Percentiles rank a stretch among this genome's conserved stretches.
These are phyloP conservation scores for Plasmodium chabaudi DNA, from an alignment of 169 alveolate species.

Conservation along the genomic window DNA sequence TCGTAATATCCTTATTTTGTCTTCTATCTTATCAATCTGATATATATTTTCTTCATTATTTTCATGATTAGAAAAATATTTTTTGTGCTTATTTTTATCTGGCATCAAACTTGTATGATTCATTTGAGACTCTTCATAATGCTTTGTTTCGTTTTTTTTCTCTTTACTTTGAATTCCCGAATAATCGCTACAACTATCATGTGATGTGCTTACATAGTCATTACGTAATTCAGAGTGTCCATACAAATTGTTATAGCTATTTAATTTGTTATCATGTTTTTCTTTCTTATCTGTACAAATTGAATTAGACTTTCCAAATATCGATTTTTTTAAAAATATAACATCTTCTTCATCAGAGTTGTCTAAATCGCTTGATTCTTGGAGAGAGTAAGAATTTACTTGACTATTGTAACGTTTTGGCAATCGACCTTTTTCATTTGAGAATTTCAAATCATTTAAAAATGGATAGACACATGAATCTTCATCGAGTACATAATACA, in stretches of 20 bases:
- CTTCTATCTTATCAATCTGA: conserved; percentile 7
- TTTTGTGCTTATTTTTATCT: no score
- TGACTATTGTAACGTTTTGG: no score
- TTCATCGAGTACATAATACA: conserved; percentile 25
- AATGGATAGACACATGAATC: conserved; percentile 54
- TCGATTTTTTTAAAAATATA: conserved; percentile 37
- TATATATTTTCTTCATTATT: neutral
- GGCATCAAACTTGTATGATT: no score
- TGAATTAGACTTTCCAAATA: conserved; percentile 9
- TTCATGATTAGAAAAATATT: no score
- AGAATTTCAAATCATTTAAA: conserved; percentile 14
- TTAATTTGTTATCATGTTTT: conserved; percentile 4
- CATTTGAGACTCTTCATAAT: no score
- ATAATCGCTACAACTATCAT: no score
- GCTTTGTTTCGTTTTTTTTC: no score
- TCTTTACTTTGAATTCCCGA: no score
- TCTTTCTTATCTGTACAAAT: neutral
- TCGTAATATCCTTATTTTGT: conserved; percentile 12
- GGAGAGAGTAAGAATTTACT: neutral
- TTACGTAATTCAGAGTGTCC: neutral
- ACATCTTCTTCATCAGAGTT: conserved; percentile 49
- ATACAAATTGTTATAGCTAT: conserved; percentile 25
- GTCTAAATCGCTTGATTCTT: neutral
- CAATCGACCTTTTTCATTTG: neutral
- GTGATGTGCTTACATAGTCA: no score